Conservation (phyloP, 2,329 filamentous ascomycete species). For the Fusarium nematophilum region DNA sequence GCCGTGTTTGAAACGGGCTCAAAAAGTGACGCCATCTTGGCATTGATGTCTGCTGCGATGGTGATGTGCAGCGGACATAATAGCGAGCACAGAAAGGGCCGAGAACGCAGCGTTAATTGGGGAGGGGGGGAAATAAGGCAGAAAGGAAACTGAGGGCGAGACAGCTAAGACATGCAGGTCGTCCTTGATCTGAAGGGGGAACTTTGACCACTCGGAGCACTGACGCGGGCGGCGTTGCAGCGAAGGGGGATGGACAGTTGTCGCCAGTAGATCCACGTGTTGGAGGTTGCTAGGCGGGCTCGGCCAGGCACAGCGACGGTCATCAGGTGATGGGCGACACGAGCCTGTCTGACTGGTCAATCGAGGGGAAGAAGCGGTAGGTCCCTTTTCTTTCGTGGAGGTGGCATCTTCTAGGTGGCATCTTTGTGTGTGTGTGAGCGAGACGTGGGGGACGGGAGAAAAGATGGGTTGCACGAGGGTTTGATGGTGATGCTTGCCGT, state of each 20-base stretch:
- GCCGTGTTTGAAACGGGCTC: not conserved
- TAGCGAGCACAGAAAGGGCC: not conserved
- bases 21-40: constrained; percentile 9
- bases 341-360: constrained; percentile 13
- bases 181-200: no score
- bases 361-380: no score
- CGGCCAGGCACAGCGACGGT: constrained; percentile 7
- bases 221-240: not conserved
- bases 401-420: not conserved
- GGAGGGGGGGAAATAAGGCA: not conserved
- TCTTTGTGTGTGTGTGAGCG: not conserved
- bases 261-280: constrained; percentile 36
- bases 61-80: not conserved
- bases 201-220: no score
- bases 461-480: no score
- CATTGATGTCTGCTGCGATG: constrained; percentile 3
- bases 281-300: constrained; percentile 21
- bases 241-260: constrained; percentile 12
- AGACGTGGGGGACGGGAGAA: not conserved
- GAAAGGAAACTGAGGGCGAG: not conserved
- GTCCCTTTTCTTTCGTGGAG: not conserved
- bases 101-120: not conserved
- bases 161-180: no score
- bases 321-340: constrained; percentile 5
- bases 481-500: not conserved